Evolutionary conservation across 371 early-diverging fungal species (phyloP), one percentile per base, ranked within the genome.

Genomic region (Rhizomucor pusillus): DNA sequence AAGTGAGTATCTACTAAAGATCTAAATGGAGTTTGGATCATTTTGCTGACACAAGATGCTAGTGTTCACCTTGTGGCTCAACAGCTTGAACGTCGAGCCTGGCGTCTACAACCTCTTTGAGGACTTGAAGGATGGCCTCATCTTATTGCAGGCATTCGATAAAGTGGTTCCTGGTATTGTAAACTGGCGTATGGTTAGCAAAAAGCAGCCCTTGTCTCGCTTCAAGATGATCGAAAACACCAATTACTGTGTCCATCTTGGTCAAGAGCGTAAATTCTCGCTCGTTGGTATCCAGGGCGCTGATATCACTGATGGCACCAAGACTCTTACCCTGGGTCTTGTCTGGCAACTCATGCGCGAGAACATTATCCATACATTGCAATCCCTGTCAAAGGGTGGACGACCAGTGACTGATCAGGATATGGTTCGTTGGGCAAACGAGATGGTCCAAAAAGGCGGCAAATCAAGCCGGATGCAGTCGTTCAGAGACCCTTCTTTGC

Each of bases 291-390:
- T 97, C 63, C 95, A 94, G 69, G 97, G 97, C 20, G 84, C 92
- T 6, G 98, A 97, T 71, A 88, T 97, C 58, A 87, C 88, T 14
- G 97, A 97, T 57, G 97, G 94, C 29, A 81, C 77, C 54, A 90
- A 87, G 39, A 94, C 88, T 6, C 76, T 97, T 43, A 94, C 93
- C 5, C 78, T 97, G 36, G 86, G 81, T 11, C 72, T 95, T 19
- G 92, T 92, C 34, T 97, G 98, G 98, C 97, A 97, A 78, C 76
- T 97, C 71, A 97, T 97, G 98, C 88, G 98, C 35, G 93, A 92
- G 59, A 92, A 97, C 69, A 89, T 97, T 50, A 80, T 95, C 33
- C 93, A 91, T 63, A 95, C 95, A 6, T 73, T 97, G 55, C 88
- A 90, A 67, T 85, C 88, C 23, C 75, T 95, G 34, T 87, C 90